Evolutionary conservation across 1,139 yeast genomes (phyloP).

Genomic region (Pichia sp.): DNA sequence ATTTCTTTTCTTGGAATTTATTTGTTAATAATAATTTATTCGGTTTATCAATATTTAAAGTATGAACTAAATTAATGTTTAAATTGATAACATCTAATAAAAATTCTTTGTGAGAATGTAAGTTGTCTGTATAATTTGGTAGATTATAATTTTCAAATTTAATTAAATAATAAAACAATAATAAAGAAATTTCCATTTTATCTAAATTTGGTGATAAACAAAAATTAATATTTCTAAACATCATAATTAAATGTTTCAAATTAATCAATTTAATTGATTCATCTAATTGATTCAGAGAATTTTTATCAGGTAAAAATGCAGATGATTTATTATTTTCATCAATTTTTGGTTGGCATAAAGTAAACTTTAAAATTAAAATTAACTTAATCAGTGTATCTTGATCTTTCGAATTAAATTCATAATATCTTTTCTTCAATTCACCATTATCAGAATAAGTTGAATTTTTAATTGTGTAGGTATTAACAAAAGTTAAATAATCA

Average conservation of each 20-base stretch:
- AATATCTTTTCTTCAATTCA: conserved; percentile 31
- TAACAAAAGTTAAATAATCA: conserved; percentile 50
- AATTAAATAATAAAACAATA: conserved; percentile 27
- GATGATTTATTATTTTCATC: conserved; percentile 14
- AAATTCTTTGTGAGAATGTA: conserved; percentile 17
- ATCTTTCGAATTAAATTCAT: conserved; percentile 46
- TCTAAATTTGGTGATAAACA: conserved; percentile 24
- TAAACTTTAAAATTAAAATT: conserved; percentile 33
- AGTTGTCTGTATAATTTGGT: conserved; percentile 12
- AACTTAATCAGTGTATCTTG: conserved; percentile 43
- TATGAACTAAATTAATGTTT: conserved; percentile 15
- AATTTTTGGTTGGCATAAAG: conserved; percentile 25
- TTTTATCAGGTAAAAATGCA: conserved; percentile 23
- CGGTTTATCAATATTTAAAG: conserved; percentile 20
- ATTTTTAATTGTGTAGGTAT: conserved; percentile 48
- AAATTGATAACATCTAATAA: conserved; percentile 24
- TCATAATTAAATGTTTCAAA: conserved; percentile 24
- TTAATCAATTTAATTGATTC: conserved; percentile 31
- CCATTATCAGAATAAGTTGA: conserved; percentile 37
- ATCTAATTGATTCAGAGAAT: conserved; percentile 27
- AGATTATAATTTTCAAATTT: conserved; percentile 28
- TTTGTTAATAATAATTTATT: conserved; percentile 10
- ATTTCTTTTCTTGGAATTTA: conserved; percentile 17
- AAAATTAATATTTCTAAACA: conserved; percentile 28
- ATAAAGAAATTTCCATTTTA: conserved; percentile 28